phyloP scores from a whole-genome alignment of 768 basidiomycete species.

The Aureoboletus auriporus region DNA sequence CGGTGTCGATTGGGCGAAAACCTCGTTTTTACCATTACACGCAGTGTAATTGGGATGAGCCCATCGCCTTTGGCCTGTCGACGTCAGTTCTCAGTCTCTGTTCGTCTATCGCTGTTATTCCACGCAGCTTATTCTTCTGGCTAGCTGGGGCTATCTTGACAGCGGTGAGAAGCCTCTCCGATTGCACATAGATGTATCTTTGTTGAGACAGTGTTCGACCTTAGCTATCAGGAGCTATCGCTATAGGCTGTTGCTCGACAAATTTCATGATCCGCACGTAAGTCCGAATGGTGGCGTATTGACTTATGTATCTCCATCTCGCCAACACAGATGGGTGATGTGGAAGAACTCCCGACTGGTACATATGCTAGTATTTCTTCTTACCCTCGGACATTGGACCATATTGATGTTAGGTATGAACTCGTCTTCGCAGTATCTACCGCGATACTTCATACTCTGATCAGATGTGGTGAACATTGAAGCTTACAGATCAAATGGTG shows the following conservation, averaged over 20 bases:
- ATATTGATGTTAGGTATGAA: slow-evolving; percentile 4
- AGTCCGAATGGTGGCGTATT: background rate
- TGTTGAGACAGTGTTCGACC: background rate
- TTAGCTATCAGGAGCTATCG: slow-evolving; percentile 4
- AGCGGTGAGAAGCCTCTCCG: slow-evolving; percentile 1
- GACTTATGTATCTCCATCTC: background rate
- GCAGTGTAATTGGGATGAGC: slow-evolving; percentile 5
- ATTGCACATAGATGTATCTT: background rate
- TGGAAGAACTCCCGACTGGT: slow-evolving; percentile 9
- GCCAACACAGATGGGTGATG: slow-evolving; percentile 11
- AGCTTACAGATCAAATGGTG: background rate
- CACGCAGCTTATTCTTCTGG: background rate
- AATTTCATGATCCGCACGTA: slow-evolving; percentile 19
- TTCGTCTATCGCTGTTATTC: background rate
- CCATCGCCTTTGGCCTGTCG: background rate
- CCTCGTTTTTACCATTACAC: background rate
- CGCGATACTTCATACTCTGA: background rate
- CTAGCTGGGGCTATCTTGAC: background rate
- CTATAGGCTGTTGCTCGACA: slow-evolving; percentile 10
- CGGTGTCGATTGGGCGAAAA: background rate
- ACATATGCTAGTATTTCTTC: background rate
- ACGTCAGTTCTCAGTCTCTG: slow-evolving; percentile 1
- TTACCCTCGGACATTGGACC: slow-evolving; percentile 10
- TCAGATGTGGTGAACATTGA: slow-evolving; percentile 3
- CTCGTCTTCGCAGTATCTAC: background rate